These are phyloP conservation scores for Candida odintsovae DNA, from an alignment of 805 yeast genomes.

Conservation along the genomic window DNA sequence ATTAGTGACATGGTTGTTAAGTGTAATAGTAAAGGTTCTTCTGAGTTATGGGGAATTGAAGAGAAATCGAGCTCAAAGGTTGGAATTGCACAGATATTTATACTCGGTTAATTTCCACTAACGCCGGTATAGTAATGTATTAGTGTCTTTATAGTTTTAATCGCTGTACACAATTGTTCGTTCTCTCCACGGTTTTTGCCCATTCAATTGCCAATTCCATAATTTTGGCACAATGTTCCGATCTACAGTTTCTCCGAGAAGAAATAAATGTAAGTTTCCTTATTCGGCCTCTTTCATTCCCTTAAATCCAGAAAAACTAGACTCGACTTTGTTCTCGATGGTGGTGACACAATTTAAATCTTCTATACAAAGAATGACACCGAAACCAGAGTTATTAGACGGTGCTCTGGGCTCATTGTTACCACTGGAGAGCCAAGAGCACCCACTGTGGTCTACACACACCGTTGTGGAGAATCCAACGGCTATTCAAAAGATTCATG, in stretches of 20 bases:
- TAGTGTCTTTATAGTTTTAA: too few relatives aligned
- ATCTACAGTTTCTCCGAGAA: neutral
- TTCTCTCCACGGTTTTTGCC: too few relatives aligned
- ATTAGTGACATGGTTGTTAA: neutral
- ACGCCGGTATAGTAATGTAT: neutral
- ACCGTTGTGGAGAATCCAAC: constrained; percentile 40
- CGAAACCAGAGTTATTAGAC: constrained; percentile 14
- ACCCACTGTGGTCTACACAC: constrained; percentile 55
- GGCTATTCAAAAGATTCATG: constrained; percentile 41
- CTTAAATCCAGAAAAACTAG: neutral
- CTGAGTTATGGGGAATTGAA: neutral
- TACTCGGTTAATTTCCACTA: neutral
- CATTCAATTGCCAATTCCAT: too few relatives aligned
- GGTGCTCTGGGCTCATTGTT: constrained; percentile 21
- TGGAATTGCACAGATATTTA: neutral
- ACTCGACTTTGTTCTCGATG: too few relatives aligned
- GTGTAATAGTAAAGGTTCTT: too few relatives aligned
- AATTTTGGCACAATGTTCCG: neutral
- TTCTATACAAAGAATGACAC: neutral
- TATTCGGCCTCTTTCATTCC: neutral
- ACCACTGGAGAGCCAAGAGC: constrained; percentile 15
- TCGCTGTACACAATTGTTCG: too few relatives aligned
- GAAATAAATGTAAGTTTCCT: neutral
- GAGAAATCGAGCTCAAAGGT: neutral
- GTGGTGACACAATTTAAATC: too few relatives aligned